Conservation (phyloP, 768 basidiomycete species). For the Sporobolomyces pararoseus region DNA sequence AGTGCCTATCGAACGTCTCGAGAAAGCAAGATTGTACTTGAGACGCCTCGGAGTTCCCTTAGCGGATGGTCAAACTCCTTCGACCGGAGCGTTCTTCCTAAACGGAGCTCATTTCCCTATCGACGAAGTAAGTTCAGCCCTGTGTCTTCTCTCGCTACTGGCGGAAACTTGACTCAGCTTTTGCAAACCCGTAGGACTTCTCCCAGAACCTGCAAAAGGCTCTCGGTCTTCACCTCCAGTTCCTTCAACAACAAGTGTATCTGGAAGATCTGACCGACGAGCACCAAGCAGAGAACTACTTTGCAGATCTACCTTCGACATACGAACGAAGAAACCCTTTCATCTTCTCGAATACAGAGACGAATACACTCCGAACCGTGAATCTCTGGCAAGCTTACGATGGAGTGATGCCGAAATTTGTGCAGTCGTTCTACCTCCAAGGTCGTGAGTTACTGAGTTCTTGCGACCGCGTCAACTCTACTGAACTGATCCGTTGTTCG, state of each 20-base stretch:
- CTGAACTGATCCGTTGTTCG: background rate
- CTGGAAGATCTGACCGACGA: constrained; percentile 27
- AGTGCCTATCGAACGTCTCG: background rate
- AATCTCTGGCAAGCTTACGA: constrained; percentile 60
- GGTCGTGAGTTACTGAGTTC: constrained; percentile 5
- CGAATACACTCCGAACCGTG: constrained; percentile 56
- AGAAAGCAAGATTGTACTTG: constrained; percentile 55
- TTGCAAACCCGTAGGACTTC: constrained; percentile 57
- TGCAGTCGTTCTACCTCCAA: constrained; percentile 7
- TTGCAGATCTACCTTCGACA: constrained; percentile 81
- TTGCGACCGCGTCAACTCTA: background rate
- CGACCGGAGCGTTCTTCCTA: constrained; percentile 70
- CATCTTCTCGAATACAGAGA: constrained; percentile 59
- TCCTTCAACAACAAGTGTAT: constrained; percentile 60
- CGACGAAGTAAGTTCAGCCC: constrained; percentile 58
- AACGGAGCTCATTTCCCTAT: constrained; percentile 77
- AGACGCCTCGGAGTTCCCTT: constrained; percentile 60
- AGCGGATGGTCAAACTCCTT: constrained; percentile 13
- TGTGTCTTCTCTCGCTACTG: background rate
- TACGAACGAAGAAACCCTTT: constrained; percentile 67
- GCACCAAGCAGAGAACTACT: constrained; percentile 63
- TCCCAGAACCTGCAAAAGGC: constrained; percentile 63
- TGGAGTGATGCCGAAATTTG: background rate
- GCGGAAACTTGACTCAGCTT: background rate
- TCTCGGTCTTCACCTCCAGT: constrained; percentile 59